A percentile compares a stretch with the other conserved stretches of the same genome.
Conservation (phyloP, 192 early-diverging fungal species). For the Entomortierella parvispora region DNA sequence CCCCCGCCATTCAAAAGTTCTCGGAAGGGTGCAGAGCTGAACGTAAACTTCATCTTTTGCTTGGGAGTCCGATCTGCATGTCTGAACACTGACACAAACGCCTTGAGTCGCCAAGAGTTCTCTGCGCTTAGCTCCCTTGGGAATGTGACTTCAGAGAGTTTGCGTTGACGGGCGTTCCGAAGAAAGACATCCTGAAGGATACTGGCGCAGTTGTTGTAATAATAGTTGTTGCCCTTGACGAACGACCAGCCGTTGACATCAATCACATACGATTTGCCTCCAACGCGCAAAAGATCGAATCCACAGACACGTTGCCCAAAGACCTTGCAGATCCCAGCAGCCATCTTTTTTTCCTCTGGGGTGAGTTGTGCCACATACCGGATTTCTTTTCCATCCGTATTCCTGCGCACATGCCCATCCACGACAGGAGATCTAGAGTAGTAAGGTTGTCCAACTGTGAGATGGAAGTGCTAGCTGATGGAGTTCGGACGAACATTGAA, state of each 20-base stretch:
- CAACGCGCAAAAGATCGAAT: constrained; percentile 88
- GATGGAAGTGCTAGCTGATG: too few relatives aligned
- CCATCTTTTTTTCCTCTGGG: constrained; percentile 81
- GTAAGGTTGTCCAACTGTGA: too few relatives aligned
- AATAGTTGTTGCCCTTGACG: constrained; percentile 93
- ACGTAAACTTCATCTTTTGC: constrained; percentile 94
- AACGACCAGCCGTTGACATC: constrained; percentile 99
- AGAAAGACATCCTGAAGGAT: constrained; percentile 83
- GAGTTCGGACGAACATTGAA: too few relatives aligned
- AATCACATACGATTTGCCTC: constrained; percentile 86
- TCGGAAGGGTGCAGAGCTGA: constrained; percentile 76
- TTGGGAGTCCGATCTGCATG: constrained; percentile 99
- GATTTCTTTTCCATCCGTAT: constrained; percentile 96
- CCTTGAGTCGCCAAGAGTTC: constrained; percentile 92
- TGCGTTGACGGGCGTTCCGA: constrained; percentile 67
- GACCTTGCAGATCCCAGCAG: constrained; percentile 71
- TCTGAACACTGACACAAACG: constrained; percentile 90
- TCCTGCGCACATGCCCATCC: constrained; percentile 91
- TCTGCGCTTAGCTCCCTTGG: constrained; percentile 73
- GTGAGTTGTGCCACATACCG: constrained; percentile 86
- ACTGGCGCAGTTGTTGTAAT: constrained; percentile 85
- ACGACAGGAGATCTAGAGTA: constrained; percentile 87
- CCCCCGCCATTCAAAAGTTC: constrained; percentile 73
- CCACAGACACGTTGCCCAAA: constrained; percentile 96
- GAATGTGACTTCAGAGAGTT: constrained; percentile 63